phyloP scores from a whole-genome alignment of 2,329 filamentous ascomycete species.

The Hymenoscyphus fructigenus region DNA sequence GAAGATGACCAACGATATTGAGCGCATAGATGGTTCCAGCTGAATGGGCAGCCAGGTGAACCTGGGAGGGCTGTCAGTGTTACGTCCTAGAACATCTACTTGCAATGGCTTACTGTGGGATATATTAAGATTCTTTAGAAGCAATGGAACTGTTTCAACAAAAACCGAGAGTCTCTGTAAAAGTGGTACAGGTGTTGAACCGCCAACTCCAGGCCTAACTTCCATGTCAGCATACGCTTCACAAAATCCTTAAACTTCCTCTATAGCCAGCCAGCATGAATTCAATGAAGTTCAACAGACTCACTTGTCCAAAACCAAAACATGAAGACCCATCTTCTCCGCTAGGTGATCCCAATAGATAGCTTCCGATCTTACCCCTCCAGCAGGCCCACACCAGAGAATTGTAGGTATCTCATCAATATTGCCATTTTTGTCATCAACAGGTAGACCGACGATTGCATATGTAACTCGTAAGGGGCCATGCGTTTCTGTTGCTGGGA shows the following conservation, averaged over 20 bases:
- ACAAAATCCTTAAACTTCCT: no score
- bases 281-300: not conserved
- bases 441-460: conserved; percentile 28
- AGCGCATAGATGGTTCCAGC: conserved; percentile 45
- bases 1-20: conserved; percentile 41
- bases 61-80: not conserved
- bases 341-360: conserved; percentile 35
- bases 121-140: conserved; percentile 40
- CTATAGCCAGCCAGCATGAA: no score
- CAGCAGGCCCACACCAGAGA: conserved; percentile 43
- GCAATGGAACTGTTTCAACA: conserved; percentile 42
- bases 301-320: conserved; percentile 43
- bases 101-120: conserved; percentile 4
- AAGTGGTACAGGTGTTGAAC: conserved; percentile 41
- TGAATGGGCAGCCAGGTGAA: conserved; percentile 42
- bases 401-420: conserved; percentile 31
- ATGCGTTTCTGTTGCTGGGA: conserved; percentile 29
- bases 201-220: conserved; percentile 45
- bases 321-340: conserved; percentile 36
- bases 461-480: conserved; percentile 28
- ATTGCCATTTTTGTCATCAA: conserved; percentile 14
- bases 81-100: conserved; percentile 27
- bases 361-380: conserved; percentile 35
- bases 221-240: not conserved
- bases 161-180: conserved; percentile 40